These are phyloP conservation scores for Cladosporium cucumerinum DNA, from an alignment of 2,329 filamentous ascomycete genomes.

Conservation along the genomic window DNA sequence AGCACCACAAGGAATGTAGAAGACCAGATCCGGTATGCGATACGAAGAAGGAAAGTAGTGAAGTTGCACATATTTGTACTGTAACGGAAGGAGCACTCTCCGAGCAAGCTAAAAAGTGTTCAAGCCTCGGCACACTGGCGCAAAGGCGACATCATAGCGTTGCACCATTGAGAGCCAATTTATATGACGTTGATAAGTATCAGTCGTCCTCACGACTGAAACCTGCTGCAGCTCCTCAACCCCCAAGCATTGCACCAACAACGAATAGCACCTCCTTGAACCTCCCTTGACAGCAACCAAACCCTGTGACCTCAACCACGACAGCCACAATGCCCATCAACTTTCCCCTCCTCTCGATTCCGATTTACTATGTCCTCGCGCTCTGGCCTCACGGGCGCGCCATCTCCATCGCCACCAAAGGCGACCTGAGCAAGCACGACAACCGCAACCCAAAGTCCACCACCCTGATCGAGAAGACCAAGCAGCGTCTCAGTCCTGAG, in stretches of 20 bases:
- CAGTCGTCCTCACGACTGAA: neutral
- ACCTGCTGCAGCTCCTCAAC: neutral
- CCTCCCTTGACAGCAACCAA: no score
- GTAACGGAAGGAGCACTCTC: neutral
- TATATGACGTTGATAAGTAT: neutral
- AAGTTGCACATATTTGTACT: neutral
- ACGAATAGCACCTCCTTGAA: neutral
- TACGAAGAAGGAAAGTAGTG: neutral
- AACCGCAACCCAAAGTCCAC: conserved; percentile 43
- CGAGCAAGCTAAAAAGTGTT: neutral
- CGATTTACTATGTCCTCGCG: conserved; percentile 43
- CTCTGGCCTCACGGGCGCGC: conserved; percentile 42
- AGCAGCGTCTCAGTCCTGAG: conserved; percentile 37
- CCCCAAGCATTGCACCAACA: neutral
- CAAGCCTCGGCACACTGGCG: neutral
- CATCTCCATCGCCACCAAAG: conserved; percentile 36
- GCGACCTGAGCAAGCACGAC: conserved; percentile 38
- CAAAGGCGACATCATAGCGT: neutral
- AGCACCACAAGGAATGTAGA: neutral
- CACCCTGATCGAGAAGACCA: conserved; percentile 35
- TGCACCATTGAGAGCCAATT: neutral
- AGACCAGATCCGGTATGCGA: neutral
- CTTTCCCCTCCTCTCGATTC: conserved; percentile 44
- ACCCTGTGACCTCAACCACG: neutral
- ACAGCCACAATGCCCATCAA: conserved; percentile 30